phyloP scores from a whole-genome alignment of 2,329 filamentous ascomycete species.

The Xylariaceae sp. region DNA sequence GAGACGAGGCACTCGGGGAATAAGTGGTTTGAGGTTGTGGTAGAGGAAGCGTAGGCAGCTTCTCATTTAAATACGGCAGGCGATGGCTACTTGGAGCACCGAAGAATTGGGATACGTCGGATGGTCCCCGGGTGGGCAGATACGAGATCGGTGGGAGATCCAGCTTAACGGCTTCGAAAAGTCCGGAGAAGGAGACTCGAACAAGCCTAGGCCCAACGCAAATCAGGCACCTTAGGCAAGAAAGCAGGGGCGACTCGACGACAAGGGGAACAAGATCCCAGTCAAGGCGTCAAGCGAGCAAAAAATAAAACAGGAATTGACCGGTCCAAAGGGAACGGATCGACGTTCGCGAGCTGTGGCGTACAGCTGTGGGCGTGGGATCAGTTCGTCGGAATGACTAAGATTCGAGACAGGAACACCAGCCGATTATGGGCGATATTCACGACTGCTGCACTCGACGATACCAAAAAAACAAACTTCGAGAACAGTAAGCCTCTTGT shows the following conservation, averaged over 20 bases:
- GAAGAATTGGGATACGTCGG: slow-evolving; percentile 63
- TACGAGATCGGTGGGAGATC: slow-evolving; percentile 84
- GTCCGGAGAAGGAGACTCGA: slow-evolving; percentile 22
- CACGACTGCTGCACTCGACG: slow-evolving; percentile 4
- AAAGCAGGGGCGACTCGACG: slow-evolving; percentile 5
- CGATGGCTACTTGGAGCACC: slow-evolving; percentile 61
- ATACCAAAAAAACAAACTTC: neutral
- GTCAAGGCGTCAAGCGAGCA: neutral
- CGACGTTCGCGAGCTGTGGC: neutral
- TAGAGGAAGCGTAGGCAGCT: slow-evolving; percentile 65
- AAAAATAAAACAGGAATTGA: neutral
- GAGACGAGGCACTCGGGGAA: slow-evolving; percentile 67
- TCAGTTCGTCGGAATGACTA: neutral
- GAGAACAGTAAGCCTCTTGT: neutral
- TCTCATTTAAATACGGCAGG: slow-evolving; percentile 64
- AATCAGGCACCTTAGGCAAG: slow-evolving; percentile 13
- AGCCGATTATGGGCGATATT: neutral
- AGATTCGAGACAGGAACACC: neutral
- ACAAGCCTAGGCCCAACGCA: slow-evolving; percentile 18
- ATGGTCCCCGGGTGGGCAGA: slow-evolving; percentile 72
- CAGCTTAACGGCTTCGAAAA: slow-evolving; percentile 75
- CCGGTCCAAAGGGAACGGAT: neutral
- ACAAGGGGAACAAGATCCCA: slow-evolving; percentile 14
- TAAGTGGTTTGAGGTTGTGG: slow-evolving; percentile 64
- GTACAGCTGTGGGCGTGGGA: neutral